Base-by-base conservation (phyloP, 495 filamentous ascomycete species). In the Penicillium soppii region DNA sequence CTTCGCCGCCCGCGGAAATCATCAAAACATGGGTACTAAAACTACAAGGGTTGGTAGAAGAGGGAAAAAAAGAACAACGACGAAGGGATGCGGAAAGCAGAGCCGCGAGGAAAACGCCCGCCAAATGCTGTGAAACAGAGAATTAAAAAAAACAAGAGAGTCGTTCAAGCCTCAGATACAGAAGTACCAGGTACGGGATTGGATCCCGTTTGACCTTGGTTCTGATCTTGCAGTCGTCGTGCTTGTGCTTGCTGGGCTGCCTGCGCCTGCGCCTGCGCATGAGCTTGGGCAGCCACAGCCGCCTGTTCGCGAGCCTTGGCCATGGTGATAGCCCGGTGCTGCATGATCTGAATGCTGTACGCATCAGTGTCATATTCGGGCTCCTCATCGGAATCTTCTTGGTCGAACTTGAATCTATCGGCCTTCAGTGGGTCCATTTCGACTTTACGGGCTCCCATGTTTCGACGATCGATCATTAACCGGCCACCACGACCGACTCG, bases 351-450 rank as follows among this genome's bases (percentile, higher is more conserved):
- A 41, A 82, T 81, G 60, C 87, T 86, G 57, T 80, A 89, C 33
- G 79, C 83, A 66, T 92, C 88, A 33, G 87, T 73, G 38, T 82
- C 74, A 74, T 88, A 90, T 16, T 79, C 77, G 23, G 87, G 77
- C 51, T 89, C 87, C 25, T 90, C 88, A 57, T 92, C 89, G 9
- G 72, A 75, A 45, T 77, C 74, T 43, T 76, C 74, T 45, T 84
- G 80, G 62, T 95, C 89, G 72, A 87, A 94, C 63, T 90, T 92
- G 79, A 86, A 92, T 42, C 86, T 82, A 59, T 95, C 90, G 35
- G 78, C 77, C 47, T 76, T 74, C 37, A 75, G 56, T 12, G 75
- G 75, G 45, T 77, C 75, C 52, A 76, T 60, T 4, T 83, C 80
- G 36, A 72, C 65, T 51, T 70, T 77, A 66, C 75, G 64, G 36